Conservation (phyloP, 108 stramenopile genomes). For the Discostella stelligeroides region DNA sequence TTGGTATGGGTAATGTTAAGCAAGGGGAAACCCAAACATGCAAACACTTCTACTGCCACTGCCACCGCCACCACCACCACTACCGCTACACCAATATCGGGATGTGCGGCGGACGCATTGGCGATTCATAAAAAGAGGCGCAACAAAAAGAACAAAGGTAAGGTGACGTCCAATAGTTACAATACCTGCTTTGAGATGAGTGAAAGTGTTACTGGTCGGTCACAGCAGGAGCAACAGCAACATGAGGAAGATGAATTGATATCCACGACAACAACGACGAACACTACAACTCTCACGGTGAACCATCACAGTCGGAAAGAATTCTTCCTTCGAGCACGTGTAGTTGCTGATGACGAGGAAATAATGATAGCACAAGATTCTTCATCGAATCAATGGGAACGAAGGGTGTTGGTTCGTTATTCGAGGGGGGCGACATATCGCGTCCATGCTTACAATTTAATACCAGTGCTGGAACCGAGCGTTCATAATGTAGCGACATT, state of each 20-base stretch:
- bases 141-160: constrained; percentile 38
- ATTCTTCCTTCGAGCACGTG: constrained; percentile 54
- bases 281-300: background rate
- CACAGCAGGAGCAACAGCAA: background rate
- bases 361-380: constrained; percentile 1
- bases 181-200: too few relatives aligned
- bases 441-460: constrained; percentile 56
- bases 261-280: background rate
- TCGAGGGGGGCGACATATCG: constrained; percentile 77
- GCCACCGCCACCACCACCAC: background rate
- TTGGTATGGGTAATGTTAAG: constrained; percentile 64
- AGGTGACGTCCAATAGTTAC: too few relatives aligned
- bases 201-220: too few relatives aligned
- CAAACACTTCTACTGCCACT: background rate
- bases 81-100: background rate
- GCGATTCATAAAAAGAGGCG: constrained; percentile 38
- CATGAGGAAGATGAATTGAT: background rate
- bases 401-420: constrained; percentile 67
- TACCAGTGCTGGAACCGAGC: constrained; percentile 60
- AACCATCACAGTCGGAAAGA: constrained; percentile 34
- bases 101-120: constrained; percentile 6
- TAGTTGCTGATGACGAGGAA: constrained; percentile 44
- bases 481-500: background rate
- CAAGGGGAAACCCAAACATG: constrained; percentile 45
- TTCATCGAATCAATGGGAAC: too few relatives aligned